Conservation (phyloP, 345 rosid genomes). For the Eucalyptus caleyi region DNA sequence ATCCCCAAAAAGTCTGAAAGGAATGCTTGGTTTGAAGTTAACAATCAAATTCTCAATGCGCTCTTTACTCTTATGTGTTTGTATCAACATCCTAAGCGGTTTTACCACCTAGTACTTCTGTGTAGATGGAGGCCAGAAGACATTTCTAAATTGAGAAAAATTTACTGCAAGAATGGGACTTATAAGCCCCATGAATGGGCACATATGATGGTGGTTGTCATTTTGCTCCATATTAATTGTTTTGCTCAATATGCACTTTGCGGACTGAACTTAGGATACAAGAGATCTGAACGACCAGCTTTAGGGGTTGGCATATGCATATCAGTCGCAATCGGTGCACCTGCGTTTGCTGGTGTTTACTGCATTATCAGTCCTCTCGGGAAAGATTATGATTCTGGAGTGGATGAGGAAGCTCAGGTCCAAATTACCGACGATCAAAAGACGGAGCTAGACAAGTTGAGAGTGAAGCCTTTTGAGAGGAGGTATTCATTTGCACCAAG, state of each 20-base stretch:
- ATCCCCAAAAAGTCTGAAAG: conserved; percentile 60
- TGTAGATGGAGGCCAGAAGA: conserved; percentile 70
- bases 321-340: conserved; percentile 78
- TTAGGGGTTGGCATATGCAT: conserved; percentile 79
- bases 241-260: conserved; percentile 96
- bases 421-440: conserved; percentile 11
- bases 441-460: conserved; percentile 2
- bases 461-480: conserved; percentile 29
- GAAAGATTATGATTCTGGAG: conserved; percentile 43
- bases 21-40: conserved; percentile 86
- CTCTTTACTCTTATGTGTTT: conserved; percentile 91
- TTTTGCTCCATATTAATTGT: conserved; percentile 76
- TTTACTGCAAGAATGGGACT: conserved; percentile 79
- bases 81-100: conserved; percentile 84
- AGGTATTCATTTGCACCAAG: conserved; percentile 59
- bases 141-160: conserved; percentile 52
- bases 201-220: conserved; percentile 77
- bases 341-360: conserved; percentile 78
- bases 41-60: conserved; percentile 87
- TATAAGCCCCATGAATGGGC: conserved; percentile 89
- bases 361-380: conserved; percentile 78
- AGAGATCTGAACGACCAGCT: conserved; percentile 76
- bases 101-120: conserved; percentile 74
- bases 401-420: conserved; percentile 63
- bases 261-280: conserved; percentile 72